Evolutionary conservation across 176 grass and related monocot genomes (phyloP), one percentile per base, ranked within the genome.

Genomic region (Phoenix dactylifera): DNA sequence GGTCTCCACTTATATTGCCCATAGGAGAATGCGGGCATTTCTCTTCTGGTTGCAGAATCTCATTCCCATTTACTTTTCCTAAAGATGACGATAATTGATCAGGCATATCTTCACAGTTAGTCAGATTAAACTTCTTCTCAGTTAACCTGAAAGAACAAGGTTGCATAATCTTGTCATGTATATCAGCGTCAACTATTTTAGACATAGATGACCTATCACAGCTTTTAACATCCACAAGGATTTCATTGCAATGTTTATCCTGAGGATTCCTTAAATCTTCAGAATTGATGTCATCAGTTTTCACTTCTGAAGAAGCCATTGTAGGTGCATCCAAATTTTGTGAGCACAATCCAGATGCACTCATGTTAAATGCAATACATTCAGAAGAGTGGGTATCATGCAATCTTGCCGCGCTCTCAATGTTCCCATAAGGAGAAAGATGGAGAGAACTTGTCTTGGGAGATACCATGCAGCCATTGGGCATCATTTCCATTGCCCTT

Each of bases 81-180:
- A 66, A 57, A 67, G 58, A 75, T 19, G 61, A 74, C 70, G 69
- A 72, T 76, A 67, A 53, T 22, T 64, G 59, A 76, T 79, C 53
- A 62, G 28, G 24, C 70, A 80, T 60, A 53, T 54, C 66, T 52
- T 64, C 51, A 3, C 55, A 50, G 16, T 68, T 69, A 55, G 64
- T 19, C 49, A 24, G 55, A 76, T 51, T 67, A 64, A 72, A 17
- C 12, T 24, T 58, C 32, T 73, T 55, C 16, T 83, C 63, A 52
- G 74, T 58, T 4, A 59, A 75, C 50, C 76, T 76, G 52, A 72
- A 9, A 30, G 86, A 81, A 78, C 15, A 69, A 57, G 59, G 7
- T 51, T 49, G 57, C 30, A 56, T 52, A 82, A 16, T 68, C 75
- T 77, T 79, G 66, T 64, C 75, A 58, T 16, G 49, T 16, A 57